Conservation (phyloP, 1,139 yeast species). For the Yamadazyma spencermartinsiae region DNA sequence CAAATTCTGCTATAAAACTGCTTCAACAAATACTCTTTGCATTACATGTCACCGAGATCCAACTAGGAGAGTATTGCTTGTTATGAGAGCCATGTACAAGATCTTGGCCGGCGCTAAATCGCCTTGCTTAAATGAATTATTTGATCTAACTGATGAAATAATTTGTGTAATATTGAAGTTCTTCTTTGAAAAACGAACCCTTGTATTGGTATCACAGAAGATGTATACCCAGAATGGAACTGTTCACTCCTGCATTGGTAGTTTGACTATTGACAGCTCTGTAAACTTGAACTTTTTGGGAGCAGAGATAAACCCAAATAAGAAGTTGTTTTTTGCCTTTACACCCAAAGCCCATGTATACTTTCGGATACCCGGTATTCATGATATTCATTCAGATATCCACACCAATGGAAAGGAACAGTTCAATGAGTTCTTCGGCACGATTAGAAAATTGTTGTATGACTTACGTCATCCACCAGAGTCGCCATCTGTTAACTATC, state of each 20-base stretch:
- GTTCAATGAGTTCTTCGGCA: background rate
- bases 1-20: slow-evolving; percentile 4
- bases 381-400: background rate
- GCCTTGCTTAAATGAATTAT: slow-evolving; percentile 1
- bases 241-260: background rate
- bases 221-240: background rate
- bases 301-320: background rate
- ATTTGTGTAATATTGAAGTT: slow-evolving; percentile 4
- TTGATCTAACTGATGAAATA: slow-evolving; percentile 5
- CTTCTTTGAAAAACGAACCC: slow-evolving; percentile 2
- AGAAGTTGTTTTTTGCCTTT: background rate
- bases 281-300: background rate
- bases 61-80: background rate
- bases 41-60: slow-evolving; percentile 3
- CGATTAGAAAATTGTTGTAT: background rate
- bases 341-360: background rate
- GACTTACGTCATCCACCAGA: no score
- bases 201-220: background rate
- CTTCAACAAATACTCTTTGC: background rate
- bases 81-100: slow-evolving; percentile 7
- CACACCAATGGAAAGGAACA: background rate
- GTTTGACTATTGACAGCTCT: background rate
- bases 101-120: background rate
- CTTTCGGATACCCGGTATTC: background rate
- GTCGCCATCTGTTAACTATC: no score